These are phyloP conservation scores for Drechslerella dactyloides DNA, from an alignment of 2,329 filamentous ascomycete genomes.

Conservation along the genomic window DNA sequence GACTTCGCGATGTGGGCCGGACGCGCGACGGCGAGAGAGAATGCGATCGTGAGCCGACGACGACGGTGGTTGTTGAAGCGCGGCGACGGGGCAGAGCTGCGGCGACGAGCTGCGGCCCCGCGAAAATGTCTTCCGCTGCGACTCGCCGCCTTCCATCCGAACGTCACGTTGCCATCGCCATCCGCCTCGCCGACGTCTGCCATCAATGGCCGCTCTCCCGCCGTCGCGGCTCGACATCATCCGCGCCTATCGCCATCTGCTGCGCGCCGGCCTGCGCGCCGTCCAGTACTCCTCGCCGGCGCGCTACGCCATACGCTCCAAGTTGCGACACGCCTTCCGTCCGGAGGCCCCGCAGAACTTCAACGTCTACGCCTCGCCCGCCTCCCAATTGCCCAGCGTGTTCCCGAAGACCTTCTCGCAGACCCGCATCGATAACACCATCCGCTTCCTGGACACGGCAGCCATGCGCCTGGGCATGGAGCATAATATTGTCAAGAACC, in stretches of 20 bases:
- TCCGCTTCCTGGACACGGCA: conserved; percentile 73
- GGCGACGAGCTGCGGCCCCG: not conserved
- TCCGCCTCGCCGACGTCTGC: not conserved
- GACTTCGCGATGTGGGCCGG: no score
- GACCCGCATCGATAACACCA: conserved; percentile 67
- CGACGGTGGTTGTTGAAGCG: no score
- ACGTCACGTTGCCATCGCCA: not conserved
- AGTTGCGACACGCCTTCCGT: conserved; percentile 67
- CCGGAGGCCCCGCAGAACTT: conserved; percentile 58
- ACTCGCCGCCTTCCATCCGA: conserved; percentile 5
- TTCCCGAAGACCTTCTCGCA: conserved; percentile 60
- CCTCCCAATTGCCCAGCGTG: conserved; percentile 8
- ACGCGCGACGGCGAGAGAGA: no score
- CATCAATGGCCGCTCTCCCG: conserved; percentile 7
- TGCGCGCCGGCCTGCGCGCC: conserved; percentile 71
- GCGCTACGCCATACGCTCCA: conserved; percentile 68
- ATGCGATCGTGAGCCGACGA: no score
- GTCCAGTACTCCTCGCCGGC: conserved; percentile 74
- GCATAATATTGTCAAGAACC: conserved; percentile 73
- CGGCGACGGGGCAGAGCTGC: conserved; percentile 1
- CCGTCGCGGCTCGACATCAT: conserved; percentile 61
- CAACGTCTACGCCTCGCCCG: conserved; percentile 20
- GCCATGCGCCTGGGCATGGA: conserved; percentile 70
- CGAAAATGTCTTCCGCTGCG: conserved; percentile 6
- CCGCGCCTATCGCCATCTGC: conserved; percentile 73